Conservation (phyloP, 2,329 filamentous ascomycete genomes). For the Mollisia scopiformis region DNA sequence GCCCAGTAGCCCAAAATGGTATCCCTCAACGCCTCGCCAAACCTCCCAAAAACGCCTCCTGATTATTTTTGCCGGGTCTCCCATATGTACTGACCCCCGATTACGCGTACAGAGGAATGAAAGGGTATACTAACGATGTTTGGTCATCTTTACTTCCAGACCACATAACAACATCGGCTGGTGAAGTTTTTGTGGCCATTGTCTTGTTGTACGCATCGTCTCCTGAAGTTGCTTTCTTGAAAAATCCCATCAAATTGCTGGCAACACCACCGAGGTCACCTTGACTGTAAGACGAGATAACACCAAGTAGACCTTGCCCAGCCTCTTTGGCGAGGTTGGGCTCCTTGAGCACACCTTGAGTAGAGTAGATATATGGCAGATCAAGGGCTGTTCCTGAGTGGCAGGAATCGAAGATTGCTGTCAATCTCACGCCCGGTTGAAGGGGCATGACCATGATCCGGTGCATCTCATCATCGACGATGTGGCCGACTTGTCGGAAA, state of each 20-base stretch:
- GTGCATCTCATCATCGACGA: slow-evolving; percentile 85
- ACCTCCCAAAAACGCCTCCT: slow-evolving; percentile 49
- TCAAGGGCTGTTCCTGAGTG: slow-evolving; percentile 70
- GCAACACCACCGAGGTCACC: slow-evolving; percentile 85
- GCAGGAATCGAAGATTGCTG: slow-evolving; percentile 71
- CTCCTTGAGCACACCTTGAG: slow-evolving; percentile 69
- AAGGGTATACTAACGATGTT: slow-evolving; percentile 72
- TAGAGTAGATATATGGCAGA: slow-evolving; percentile 70
- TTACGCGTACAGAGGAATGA: slow-evolving; percentile 55
- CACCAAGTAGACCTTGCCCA: slow-evolving; percentile 63
- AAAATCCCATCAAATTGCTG: slow-evolving; percentile 76
- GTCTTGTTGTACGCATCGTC: slow-evolving; percentile 79
- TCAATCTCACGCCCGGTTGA: slow-evolving; percentile 78
- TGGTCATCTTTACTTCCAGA: slow-evolving; percentile 95
- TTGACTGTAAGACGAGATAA: slow-evolving; percentile 66
- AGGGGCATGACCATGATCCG: slow-evolving; percentile 76
- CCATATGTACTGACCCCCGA: slow-evolving; percentile 58
- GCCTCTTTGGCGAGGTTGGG: slow-evolving; percentile 71
- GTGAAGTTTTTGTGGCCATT: slow-evolving; percentile 85
- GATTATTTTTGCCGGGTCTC: slow-evolving; percentile 62
- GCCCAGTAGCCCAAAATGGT: slow-evolving; percentile 22
- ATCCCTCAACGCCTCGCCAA: slow-evolving; percentile 30
- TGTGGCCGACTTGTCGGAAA: slow-evolving; percentile 77
- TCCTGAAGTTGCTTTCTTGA: slow-evolving; percentile 85
- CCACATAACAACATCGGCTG: slow-evolving; percentile 97